phyloP scores from a whole-genome alignment of 2,329 filamentous ascomycete species.

The Arachnomyces sp. region DNA sequence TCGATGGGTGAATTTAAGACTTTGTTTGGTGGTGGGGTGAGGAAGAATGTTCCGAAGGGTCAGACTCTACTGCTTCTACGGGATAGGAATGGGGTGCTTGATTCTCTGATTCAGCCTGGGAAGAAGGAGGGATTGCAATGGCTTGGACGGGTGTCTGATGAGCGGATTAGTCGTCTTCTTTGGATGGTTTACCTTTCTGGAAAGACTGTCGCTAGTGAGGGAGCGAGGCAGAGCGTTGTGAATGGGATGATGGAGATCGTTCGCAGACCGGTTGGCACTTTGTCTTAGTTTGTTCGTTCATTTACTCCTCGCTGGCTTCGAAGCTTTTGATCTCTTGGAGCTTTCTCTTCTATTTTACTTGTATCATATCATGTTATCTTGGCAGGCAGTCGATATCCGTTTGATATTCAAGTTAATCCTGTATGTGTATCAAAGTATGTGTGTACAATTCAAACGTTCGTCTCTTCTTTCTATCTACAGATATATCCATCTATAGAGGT shows the following conservation, averaged over 20 bases:
- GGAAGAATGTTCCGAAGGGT: constrained; percentile 64
- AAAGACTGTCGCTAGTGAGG: constrained; percentile 76
- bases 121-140: constrained; percentile 40
- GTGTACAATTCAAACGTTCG: too few relatives aligned
- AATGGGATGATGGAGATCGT: constrained; percentile 84
- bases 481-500: too few relatives aligned
- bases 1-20: constrained; percentile 70
- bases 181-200: constrained; percentile 90
- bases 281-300: constrained; percentile 48
- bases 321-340: too few relatives aligned
- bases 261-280: constrained; percentile 76
- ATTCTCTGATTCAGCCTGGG: constrained; percentile 55
- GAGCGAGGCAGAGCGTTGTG: constrained; percentile 70
- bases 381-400: too few relatives aligned
- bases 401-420: too few relatives aligned
- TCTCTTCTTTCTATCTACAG: too few relatives aligned
- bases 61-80: constrained; percentile 67
- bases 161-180: constrained; percentile 68
- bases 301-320: background rate
- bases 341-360: too few relatives aligned
- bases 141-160: constrained; percentile 67
- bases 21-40: constrained; percentile 65
- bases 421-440: too few relatives aligned
- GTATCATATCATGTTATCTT: too few relatives aligned
- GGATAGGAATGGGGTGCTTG: constrained; percentile 56